Conservation (phyloP, 495 filamentous ascomycete genomes). For the Talaromyces stipitatus region DNA sequence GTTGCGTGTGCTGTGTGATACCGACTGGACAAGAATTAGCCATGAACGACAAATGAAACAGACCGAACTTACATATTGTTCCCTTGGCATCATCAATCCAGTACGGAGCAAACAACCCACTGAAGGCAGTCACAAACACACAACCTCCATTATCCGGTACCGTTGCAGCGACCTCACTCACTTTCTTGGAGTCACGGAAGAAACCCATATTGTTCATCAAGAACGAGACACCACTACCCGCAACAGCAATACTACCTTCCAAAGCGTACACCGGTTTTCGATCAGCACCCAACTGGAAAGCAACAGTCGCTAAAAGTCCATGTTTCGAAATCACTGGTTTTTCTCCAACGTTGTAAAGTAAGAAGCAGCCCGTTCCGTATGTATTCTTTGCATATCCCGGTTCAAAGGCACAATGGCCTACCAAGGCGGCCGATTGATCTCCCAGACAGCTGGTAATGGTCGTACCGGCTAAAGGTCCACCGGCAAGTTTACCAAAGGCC, state of each 20-base stretch:
- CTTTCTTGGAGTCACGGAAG: constrained; percentile 62
- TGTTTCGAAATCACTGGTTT: constrained; percentile 85
- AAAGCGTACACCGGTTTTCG: constrained; percentile 75
- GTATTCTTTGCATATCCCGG: constrained; percentile 93
- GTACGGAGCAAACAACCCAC: constrained; percentile 90
- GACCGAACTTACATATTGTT: constrained; percentile 60
- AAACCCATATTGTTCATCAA: constrained; percentile 83
- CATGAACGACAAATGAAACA: not conserved
- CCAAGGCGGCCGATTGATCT: constrained; percentile 88
- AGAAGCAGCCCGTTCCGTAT: constrained; percentile 92
- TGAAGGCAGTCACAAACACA: constrained; percentile 94
- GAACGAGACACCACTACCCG: constrained; percentile 83
- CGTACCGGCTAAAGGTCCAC: constrained; percentile 58
- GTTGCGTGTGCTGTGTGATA: constrained; percentile 87
- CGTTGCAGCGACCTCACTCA: constrained; percentile 71
- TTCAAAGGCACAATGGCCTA: constrained; percentile 85
- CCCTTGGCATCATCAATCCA: constrained; percentile 97
- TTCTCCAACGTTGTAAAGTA: constrained; percentile 87
- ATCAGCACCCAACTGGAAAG: constrained; percentile 54
- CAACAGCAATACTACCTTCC: constrained; percentile 89
- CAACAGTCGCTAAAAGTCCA: constrained; percentile 82
- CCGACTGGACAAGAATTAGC: constrained; percentile 47
- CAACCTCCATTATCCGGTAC: constrained; percentile 86
- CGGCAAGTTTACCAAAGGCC: constrained; percentile 61
- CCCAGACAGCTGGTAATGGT: constrained; percentile 83